phyloP scores from a whole-genome alignment of 2,329 filamentous ascomycete species.

The Chrysoporthe deuterocubensis region DNA sequence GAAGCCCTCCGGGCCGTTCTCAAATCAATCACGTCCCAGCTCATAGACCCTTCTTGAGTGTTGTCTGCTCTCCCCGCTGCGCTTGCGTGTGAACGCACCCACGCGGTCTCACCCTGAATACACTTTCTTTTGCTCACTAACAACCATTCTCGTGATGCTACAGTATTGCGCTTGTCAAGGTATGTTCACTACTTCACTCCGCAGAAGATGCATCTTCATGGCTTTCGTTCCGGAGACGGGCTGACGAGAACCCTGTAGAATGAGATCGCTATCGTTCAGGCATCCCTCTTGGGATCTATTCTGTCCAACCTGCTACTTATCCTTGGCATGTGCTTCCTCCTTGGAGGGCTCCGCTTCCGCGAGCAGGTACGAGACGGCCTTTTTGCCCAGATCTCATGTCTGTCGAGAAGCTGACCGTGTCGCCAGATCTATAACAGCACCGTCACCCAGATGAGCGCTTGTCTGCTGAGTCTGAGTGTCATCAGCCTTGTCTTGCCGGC shows the following conservation, averaged over 20 bases:
- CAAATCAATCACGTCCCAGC: constrained; percentile 51
- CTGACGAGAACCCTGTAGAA: constrained; percentile 39
- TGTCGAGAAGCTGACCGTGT: not conserved
- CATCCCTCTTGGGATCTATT: constrained; percentile 75
- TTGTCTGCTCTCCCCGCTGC: constrained; percentile 15
- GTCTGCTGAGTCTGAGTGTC: constrained; percentile 68
- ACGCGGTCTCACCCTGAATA: constrained; percentile 30
- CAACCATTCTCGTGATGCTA: constrained; percentile 35
- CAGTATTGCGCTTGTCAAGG: constrained; percentile 58
- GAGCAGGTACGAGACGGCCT: constrained; percentile 54
- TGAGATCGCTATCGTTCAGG: constrained; percentile 76
- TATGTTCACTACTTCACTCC: not conserved
- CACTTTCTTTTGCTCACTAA: constrained; percentile 40
- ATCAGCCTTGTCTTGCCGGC: constrained; percentile 55
- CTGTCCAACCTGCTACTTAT: constrained; percentile 77
- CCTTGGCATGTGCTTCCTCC: constrained; percentile 74
- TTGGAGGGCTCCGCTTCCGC: constrained; percentile 69
- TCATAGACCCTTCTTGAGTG: constrained; percentile 34
- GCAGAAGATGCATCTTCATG: too few relatives aligned
- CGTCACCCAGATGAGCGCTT: constrained; percentile 74
- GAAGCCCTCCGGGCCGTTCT: constrained; percentile 62
- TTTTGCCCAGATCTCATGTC: constrained; percentile 2
- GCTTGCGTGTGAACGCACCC: not conserved
- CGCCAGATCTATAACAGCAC: constrained; percentile 69
- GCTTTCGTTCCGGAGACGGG: too few relatives aligned